phyloP scores from a whole-genome alignment of 257 asterid species.

The Lycium barbarum region DNA sequence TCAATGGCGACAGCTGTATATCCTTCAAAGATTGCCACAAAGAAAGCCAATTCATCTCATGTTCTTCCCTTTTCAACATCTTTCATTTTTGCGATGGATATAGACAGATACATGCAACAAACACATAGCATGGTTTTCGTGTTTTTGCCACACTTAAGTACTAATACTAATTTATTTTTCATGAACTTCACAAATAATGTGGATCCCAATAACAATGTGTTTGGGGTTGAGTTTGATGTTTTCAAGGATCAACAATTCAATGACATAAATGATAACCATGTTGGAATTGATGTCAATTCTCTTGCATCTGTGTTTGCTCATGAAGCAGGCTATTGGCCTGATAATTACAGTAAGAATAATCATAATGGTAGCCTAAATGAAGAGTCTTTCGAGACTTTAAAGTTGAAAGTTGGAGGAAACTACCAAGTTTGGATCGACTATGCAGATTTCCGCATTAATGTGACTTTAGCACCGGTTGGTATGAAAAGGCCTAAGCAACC shows the following conservation, averaged over 20 bases:
- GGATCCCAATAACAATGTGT: constrained; percentile 48
- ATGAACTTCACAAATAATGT: constrained; percentile 58
- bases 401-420: neutral
- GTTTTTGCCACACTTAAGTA: constrained; percentile 59
- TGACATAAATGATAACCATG: constrained; percentile 45
- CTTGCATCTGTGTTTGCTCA: constrained; percentile 49
- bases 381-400: neutral
- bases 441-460: neutral
- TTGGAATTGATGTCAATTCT: constrained; percentile 32
- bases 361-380: constrained; percentile 19
- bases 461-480: neutral
- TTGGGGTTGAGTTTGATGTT: constrained; percentile 80
- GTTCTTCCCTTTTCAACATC: too few species aligned
- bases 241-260: constrained; percentile 61
- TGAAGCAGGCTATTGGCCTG: constrained; percentile 47
- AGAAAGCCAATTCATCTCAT: too few species aligned
- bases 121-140: constrained; percentile 81
- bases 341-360: neutral
- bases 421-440: constrained; percentile 80
- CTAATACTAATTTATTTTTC: constrained; percentile 68
- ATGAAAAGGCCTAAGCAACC: neutral
- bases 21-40: neutral
- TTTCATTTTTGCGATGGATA: too few species aligned
- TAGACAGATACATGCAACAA: constrained; percentile 41
- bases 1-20: too few species aligned